Evolutionary conservation across 495 filamentous ascomycete genomes (phyloP), one percentile per base, ranked within the genome.

Genomic region (Cudoniella acicularis): DNA sequence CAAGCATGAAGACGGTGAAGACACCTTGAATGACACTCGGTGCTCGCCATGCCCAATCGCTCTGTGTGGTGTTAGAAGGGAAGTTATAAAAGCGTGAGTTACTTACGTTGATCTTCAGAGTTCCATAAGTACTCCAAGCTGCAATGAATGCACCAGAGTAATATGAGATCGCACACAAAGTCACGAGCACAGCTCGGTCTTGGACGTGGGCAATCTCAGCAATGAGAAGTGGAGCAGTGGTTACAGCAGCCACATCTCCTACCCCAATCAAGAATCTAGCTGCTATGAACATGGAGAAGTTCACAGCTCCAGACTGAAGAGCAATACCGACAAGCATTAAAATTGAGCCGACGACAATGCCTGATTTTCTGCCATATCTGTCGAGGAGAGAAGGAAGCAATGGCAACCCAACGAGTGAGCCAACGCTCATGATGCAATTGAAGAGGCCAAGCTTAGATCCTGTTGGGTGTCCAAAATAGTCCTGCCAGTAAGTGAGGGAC

Each of bases 191-290:
- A 1, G 23, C 59, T 2, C 71, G 69, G 23, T 74, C 68, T 0
- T 56, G 41, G 1, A 71, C 64, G 48, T 68, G 65, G 8, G 72
- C 68, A 23, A 73, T 26, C 50, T 75, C 72, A 0, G 58, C 46
- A 11, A 72, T 50, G 11, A 72, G 61, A 20, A 73, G 50, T 9
- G 72, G 69, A 10, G 59, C 63, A 3, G 63, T 56, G 10, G 57
- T 50, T 0, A 60, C 54, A 11, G 64, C 53, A 17, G 70, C 56
- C 1, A 22, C 51, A 18, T 41, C 16, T 3, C 41, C 56, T 11
- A 52, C 22, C 0, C 86, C 86, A 24, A 88, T 72, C 20, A 87
- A 63, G 64, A 86, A 82, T 3, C 85, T 80, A 21, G 82, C 79
- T n/a, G 74, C 79, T 67, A 85, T 77, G 62, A 88, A 86, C 55